phyloP scores from a whole-genome alignment of 352 stramenopile genomes.

The Pythium inflatum region DNA sequence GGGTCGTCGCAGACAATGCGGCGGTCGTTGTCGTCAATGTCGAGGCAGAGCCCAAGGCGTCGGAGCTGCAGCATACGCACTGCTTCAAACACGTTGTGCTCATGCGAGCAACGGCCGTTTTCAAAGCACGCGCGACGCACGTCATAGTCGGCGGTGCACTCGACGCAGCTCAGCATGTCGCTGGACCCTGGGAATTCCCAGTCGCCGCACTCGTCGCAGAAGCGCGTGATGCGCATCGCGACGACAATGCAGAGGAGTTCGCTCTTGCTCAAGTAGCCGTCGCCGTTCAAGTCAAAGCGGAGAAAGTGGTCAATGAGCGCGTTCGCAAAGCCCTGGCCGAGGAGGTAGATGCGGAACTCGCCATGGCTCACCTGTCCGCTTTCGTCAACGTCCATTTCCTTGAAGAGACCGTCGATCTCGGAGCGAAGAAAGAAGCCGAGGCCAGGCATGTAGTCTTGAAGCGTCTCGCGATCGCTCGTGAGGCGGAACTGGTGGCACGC shows the following conservation, averaged over 20 bases:
- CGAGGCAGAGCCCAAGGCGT: background rate
- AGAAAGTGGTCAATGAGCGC: conserved; percentile 7
- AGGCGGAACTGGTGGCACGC: background rate
- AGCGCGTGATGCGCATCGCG: conserved; percentile 3
- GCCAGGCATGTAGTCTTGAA: conserved; percentile 2
- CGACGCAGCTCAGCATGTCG: conserved; percentile 1
- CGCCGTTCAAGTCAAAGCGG: background rate
- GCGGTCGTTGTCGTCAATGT: background rate
- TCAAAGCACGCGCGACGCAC: conserved; percentile 3
- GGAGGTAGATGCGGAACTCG: conserved; percentile 3
- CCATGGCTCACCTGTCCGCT: conserved; percentile 1
- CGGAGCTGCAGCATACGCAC: conserved; percentile 7
- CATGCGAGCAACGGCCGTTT: background rate
- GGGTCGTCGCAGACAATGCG: background rate
- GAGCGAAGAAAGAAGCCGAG: background rate
- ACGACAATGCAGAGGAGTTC: conserved; percentile 2
- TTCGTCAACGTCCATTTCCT: background rate
- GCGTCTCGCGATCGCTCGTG: background rate
- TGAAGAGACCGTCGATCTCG: conserved; percentile 1
- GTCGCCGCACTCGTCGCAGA: conserved; percentile 8
- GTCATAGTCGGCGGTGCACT: conserved; percentile 10
- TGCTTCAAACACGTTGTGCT: background rate
- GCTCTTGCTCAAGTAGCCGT: conserved; percentile 5
- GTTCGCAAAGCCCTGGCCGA: background rate
- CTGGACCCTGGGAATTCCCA: conserved; percentile 1